A percentile compares a stretch with the other conserved stretches of the same genome.
These are phyloP conservation scores for Fraxinus sp. DNA, from an alignment of 305 asterid species.

Conservation along the genomic window DNA sequence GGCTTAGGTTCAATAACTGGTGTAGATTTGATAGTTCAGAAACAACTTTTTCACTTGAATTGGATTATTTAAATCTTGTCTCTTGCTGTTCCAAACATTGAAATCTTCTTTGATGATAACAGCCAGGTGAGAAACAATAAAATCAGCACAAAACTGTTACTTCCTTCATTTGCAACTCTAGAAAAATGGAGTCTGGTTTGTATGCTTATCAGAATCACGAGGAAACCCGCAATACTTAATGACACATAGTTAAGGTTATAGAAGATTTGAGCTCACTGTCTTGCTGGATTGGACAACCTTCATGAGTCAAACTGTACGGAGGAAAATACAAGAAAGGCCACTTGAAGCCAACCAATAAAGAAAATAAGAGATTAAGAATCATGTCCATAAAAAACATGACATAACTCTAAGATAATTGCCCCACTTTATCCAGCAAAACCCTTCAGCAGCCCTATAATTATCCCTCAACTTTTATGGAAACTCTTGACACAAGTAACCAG, in stretches of 20 bases:
- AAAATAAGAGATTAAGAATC: constrained; percentile 42
- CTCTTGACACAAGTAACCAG: constrained; percentile 55
- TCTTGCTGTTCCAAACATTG: constrained; percentile 30
- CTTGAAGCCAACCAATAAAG: constrained; percentile 56
- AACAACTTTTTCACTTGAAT: constrained; percentile 6
- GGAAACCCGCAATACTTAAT: constrained; percentile 48
- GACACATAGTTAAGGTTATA: constrained; percentile 43
- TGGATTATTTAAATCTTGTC: not conserved
- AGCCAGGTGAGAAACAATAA: constrained; percentile 39
- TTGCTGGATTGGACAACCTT: constrained; percentile 25
- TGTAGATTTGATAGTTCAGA: constrained; percentile 18
- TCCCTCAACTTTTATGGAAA: constrained; percentile 61
- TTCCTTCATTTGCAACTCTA: constrained; percentile 21
- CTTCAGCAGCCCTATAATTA: constrained; percentile 43
- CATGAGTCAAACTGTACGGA: constrained; percentile 39
- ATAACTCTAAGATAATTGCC: constrained; percentile 51
- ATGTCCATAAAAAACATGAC: constrained; percentile 44
- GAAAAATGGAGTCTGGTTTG: constrained; percentile 39
- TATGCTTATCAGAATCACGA: constrained; percentile 44
- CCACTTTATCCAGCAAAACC: constrained; percentile 63
- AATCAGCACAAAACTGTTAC: constrained; percentile 35
- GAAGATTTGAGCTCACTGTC: constrained; percentile 44
- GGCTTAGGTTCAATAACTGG: not conserved
- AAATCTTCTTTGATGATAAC: constrained; percentile 44
- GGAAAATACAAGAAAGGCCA: constrained; percentile 37